Percentiles rank a stretch among this genome's conserved stretches.
Evolutionary conservation across 2,329 filamentous ascomycete species (phyloP).

Genomic region (Periglandula ipomoeae): DNA sequence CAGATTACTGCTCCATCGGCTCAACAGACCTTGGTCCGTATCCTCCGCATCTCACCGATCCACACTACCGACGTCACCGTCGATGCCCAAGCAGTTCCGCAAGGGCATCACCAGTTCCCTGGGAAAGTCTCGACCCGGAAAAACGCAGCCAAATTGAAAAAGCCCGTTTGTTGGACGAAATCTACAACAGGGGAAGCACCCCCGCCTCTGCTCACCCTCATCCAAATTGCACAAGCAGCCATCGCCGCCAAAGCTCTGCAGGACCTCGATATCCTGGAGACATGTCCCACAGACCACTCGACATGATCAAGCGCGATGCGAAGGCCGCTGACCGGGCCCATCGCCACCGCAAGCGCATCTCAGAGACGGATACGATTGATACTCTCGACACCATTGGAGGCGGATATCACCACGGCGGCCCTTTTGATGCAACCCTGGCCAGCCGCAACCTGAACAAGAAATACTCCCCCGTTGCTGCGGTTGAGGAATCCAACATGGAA

Average conservation of each 20-base stretch:
- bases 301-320: conserved; percentile 53
- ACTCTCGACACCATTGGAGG: conserved; percentile 59
- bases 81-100: background rate
- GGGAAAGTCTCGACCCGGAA: background rate
- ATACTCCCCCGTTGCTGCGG: conserved; percentile 66
- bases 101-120: background rate
- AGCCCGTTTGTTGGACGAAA: background rate
- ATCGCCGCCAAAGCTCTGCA: conserved; percentile 13
- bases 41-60: background rate
- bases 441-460: conserved; percentile 58
- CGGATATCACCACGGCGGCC: conserved; percentile 80
- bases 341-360: conserved; percentile 55
- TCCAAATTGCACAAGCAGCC: conserved; percentile 1
- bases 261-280: conserved; percentile 50
- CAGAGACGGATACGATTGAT: conserved; percentile 73
- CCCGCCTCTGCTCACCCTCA: background rate
- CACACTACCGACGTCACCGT: background rate
- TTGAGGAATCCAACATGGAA: conserved; percentile 62
- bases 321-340: conserved; percentile 60
- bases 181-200: background rate
- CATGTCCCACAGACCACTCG: conserved; percentile 56
- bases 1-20: too few relatives aligned
- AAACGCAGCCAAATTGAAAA: background rate
- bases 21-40: background rate
- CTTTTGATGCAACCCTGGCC: conserved; percentile 74